Percentiles rank a stretch among this genome's conserved stretches.
phyloP scores from a whole-genome alignment of 257 asterid genomes.

The Thymus quinquecostatus region DNA sequence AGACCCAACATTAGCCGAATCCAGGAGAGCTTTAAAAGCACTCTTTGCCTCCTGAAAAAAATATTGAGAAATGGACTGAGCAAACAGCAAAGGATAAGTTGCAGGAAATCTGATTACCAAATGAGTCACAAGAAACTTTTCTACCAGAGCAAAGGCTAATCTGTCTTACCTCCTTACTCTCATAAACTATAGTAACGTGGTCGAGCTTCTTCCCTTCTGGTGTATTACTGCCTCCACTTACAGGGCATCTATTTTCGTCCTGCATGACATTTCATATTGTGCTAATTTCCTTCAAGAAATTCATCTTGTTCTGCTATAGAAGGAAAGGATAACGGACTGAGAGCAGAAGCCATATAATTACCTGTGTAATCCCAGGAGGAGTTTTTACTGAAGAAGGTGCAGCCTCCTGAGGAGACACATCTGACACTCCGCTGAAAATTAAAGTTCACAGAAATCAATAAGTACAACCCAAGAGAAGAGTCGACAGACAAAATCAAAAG shows the following conservation, averaged over 20 bases:
- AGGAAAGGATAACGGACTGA: slow-evolving; percentile 15
- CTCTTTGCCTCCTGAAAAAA: slow-evolving; percentile 75
- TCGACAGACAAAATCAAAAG: slow-evolving; percentile 15
- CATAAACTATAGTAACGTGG: slow-evolving; percentile 60
- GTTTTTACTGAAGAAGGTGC: slow-evolving; percentile 42
- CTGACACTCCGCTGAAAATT: slow-evolving; percentile 48
- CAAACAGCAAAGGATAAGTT: slow-evolving; percentile 7
- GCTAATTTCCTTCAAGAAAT: neutral
- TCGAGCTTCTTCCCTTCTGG: slow-evolving; percentile 68
- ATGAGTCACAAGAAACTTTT: slow-evolving; percentile 13
- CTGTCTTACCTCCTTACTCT: slow-evolving; percentile 73
- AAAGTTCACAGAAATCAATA: slow-evolving; percentile 33
- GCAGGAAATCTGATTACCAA: slow-evolving; percentile 14
- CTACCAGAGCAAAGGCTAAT: slow-evolving; percentile 26
- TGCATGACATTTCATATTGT: slow-evolving; percentile 35
- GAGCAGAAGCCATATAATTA: slow-evolving; percentile 33
- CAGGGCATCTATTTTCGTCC: slow-evolving; percentile 57
- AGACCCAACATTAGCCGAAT: slow-evolving; percentile 73
- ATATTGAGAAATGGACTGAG: slow-evolving; percentile 5
- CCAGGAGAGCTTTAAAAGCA: slow-evolving; percentile 82
- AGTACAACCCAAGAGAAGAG: slow-evolving; percentile 29
- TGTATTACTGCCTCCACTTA: slow-evolving; percentile 40
- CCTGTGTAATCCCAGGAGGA: slow-evolving; percentile 56
- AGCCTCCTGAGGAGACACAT: slow-evolving; percentile 49
- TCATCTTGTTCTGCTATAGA: slow-evolving; percentile 2